phyloP scores from a whole-genome alignment of 495 filamentous ascomycete genomes.

The Oidiodendron maius region DNA sequence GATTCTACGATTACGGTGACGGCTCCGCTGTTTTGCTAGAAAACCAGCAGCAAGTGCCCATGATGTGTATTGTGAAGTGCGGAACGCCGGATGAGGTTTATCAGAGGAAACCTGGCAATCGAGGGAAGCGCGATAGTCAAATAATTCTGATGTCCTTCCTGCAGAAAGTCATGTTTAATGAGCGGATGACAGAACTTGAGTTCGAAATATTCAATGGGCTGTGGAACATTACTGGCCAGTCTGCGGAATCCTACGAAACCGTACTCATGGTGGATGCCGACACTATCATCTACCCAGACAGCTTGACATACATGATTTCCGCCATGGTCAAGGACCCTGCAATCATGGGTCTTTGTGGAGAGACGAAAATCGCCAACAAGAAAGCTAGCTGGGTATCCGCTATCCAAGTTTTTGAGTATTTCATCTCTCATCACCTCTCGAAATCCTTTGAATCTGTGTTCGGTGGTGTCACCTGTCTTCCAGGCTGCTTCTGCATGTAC shows the following conservation, averaged over 20 bases:
- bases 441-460: conserved; percentile 97
- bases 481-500: conserved; percentile 99
- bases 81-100: conserved; percentile 82
- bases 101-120: conserved; percentile 85
- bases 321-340: conserved; percentile 99
- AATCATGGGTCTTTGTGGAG: conserved; percentile 97
- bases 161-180: conserved; percentile 99
- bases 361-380: conserved; percentile 99
- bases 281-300: conserved; percentile 98
- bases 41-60: conserved; percentile 96
- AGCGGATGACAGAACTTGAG: conserved; percentile 98
- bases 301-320: conserved; percentile 95
- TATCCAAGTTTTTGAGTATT: conserved; percentile 99
- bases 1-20: conserved; percentile 94
- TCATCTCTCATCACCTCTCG: conserved; percentile 93
- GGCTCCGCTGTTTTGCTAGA: conserved; percentile 71
- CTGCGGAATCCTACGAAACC: conserved; percentile 94
- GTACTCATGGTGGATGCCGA: conserved; percentile 99
- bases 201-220: conserved; percentile 99
- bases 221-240: conserved; percentile 97
- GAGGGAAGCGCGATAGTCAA: conserved; percentile 97
- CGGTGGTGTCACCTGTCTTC: conserved; percentile 97
- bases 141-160: conserved; percentile 99
- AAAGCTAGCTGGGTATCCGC: conserved; percentile 89
- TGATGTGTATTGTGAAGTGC: conserved; percentile 96